Evolutionary conservation across 2,329 filamentous ascomycete genomes (phyloP).

Genomic region (Xylaria hypoxylon): DNA sequence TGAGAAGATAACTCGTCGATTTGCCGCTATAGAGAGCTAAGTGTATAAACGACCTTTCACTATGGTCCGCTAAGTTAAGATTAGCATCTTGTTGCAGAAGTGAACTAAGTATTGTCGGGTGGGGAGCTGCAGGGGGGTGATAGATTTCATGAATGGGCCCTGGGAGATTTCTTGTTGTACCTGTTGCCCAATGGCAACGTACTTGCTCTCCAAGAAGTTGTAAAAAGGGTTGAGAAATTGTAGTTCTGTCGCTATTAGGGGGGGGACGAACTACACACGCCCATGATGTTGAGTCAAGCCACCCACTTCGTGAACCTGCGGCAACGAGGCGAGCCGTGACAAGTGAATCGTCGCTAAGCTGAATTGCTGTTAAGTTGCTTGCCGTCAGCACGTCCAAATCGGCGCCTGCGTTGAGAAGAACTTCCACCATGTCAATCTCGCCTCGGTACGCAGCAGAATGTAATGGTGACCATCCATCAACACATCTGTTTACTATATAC

Average conservation of each 20-base stretch:
- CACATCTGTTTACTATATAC: neutral
- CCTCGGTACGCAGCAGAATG: neutral
- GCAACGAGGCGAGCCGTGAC: neutral
- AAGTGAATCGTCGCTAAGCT: neutral
- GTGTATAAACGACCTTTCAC: conserved; percentile 6
- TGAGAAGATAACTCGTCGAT: conserved; percentile 15
- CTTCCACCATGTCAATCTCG: neutral
- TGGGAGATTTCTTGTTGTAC: conserved; percentile 11
- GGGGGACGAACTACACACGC: too few species aligned
- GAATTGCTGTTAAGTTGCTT: conserved; percentile 8
- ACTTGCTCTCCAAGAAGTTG: neutral
- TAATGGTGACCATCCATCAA: neutral
- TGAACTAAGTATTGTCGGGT: neutral
- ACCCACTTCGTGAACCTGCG: conserved; percentile 8
- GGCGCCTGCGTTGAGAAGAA: conserved; percentile 17
- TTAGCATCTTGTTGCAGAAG: neutral
- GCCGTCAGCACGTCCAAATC: neutral
- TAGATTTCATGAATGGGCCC: neutral
- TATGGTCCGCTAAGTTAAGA: neutral
- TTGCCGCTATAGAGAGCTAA: neutral
- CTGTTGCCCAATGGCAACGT: neutral
- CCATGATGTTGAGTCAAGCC: conserved; percentile 18
- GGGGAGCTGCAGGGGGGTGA: too few species aligned
- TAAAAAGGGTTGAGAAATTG: neutral
- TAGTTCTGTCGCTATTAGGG: too few species aligned